A percentile compares a stretch with the other conserved stretches of the same genome.
Conservation (phyloP, 805 yeast genomes). For the Schwanniomyces polymorphus region DNA sequence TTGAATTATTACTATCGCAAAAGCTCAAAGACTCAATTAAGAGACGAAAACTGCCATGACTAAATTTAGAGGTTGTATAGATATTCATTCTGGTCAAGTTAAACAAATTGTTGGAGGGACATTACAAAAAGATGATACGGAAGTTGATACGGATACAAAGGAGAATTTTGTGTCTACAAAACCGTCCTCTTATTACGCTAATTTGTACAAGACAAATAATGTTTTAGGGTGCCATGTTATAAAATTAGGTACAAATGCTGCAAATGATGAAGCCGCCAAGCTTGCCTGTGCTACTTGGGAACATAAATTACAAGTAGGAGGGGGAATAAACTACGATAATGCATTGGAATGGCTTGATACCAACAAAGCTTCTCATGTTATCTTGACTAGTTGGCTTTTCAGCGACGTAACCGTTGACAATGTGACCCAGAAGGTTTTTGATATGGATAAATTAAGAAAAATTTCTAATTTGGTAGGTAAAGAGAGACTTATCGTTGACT, state of each 20-base stretch:
- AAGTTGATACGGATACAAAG: constrained; percentile 25
- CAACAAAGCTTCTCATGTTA: constrained; percentile 79
- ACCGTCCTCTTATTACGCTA: constrained; percentile 74
- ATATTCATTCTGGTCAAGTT: constrained; percentile 91
- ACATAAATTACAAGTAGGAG: constrained; percentile 77
- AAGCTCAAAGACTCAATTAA: not conserved
- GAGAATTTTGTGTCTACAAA: constrained; percentile 76
- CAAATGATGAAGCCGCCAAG: constrained; percentile 79
- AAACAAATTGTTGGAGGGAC: constrained; percentile 98
- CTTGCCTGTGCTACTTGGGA: constrained; percentile 81
- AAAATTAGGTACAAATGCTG: constrained; percentile 74
- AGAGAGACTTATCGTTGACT: constrained; percentile 73
- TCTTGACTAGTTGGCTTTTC: constrained; percentile 90
- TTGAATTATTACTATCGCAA: not conserved
- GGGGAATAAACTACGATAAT: constrained; percentile 79
- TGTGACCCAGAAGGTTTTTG: constrained; percentile 41
- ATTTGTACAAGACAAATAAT: constrained; percentile 57
- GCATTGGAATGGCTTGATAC: constrained; percentile 74
- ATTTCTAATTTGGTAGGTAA: constrained; percentile 62
- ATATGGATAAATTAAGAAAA: constrained; percentile 50
- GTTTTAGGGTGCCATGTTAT: constrained; percentile 89
- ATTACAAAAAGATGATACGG: constrained; percentile 52
- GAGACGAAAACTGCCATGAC: constrained; percentile 54
- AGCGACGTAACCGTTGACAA: constrained; percentile 45
- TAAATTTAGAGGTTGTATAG: constrained; percentile 89